phyloP scores from a whole-genome alignment of 139 green algal genomes.

The Closterium sp. region DNA sequence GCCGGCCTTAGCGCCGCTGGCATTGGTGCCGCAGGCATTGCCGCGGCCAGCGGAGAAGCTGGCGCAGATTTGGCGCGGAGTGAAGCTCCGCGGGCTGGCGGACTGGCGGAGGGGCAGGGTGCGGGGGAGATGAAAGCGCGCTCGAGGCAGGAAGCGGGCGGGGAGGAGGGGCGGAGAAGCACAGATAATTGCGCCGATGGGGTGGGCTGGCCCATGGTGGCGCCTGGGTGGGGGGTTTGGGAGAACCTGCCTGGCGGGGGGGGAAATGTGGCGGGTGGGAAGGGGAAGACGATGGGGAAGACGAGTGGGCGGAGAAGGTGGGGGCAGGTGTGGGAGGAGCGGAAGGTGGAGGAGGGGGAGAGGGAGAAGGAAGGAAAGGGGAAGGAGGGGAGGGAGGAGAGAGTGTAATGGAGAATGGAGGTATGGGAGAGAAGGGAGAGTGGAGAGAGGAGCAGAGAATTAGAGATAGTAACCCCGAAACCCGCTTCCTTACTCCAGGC shows the following conservation, averaged over 20 bases:
- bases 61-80: no score
- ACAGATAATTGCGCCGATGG: background rate
- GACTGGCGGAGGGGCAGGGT: background rate
- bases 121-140: background rate
- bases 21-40: no score
- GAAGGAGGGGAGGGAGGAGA: background rate
- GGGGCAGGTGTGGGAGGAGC: background rate
- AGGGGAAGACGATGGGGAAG: background rate
- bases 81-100: no score
- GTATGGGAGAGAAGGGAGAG: background rate
- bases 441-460: background rate
- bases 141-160: background rate
- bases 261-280: background rate
- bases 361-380: background rate
- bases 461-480: background rate
- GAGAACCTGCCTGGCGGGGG: background rate
- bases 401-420: background rate
- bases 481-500: background rate
- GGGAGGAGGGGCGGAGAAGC: background rate
- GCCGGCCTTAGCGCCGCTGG: no score
- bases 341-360: background rate
- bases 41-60: no score
- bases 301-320: background rate
- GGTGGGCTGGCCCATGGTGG: background rate
- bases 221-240: background rate